A percentile compares a stretch with the other conserved stretches of the same genome.
phyloP scores from a whole-genome alignment of 192 early-diverging fungal genomes.

The Irineochytrium annulatum region DNA sequence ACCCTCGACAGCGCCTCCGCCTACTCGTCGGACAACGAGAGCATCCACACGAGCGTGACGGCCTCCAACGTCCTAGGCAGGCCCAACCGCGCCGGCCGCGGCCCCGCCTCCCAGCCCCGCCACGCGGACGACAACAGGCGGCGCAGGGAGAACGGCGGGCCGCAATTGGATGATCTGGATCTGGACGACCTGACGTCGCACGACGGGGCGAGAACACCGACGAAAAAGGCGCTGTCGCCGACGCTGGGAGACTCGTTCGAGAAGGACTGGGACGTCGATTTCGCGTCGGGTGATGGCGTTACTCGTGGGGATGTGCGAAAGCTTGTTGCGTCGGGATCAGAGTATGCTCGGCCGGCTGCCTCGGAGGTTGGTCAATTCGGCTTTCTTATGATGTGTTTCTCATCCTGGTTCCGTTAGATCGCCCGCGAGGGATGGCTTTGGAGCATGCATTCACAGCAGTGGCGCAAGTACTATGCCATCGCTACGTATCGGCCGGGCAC shows the following conservation, averaged over 20 bases:
- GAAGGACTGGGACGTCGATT: too few species aligned
- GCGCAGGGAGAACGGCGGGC: not conserved
- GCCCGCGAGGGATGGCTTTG: constrained; percentile 26
- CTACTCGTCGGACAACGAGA: not conserved
- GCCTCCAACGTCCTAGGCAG: not conserved
- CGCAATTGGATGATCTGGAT: not conserved
- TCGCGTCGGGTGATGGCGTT: too few species aligned
- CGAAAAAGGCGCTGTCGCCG: too few species aligned
- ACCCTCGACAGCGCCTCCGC: too few species aligned
- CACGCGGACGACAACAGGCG: not conserved
- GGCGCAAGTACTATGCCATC: constrained; percentile 14
- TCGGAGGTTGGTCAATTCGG: constrained; percentile 9
- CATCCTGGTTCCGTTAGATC: constrained; percentile 5
- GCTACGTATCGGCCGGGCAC: constrained; percentile 11
- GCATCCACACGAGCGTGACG: not conserved
- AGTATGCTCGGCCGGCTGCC: constrained; percentile 20
- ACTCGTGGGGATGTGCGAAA: too few species aligned
- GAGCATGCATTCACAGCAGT: not conserved
- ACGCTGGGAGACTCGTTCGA: too few species aligned
- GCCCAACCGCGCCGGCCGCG: not conserved
- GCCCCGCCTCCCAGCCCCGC: not conserved
- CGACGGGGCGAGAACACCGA: not conserved
- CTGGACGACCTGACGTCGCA: not conserved
- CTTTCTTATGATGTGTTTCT: not conserved
- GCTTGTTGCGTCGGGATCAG: too few species aligned